Evolutionary conservation across 768 basidiomycete genomes (phyloP).

Genomic region (Lentinula edodes): DNA sequence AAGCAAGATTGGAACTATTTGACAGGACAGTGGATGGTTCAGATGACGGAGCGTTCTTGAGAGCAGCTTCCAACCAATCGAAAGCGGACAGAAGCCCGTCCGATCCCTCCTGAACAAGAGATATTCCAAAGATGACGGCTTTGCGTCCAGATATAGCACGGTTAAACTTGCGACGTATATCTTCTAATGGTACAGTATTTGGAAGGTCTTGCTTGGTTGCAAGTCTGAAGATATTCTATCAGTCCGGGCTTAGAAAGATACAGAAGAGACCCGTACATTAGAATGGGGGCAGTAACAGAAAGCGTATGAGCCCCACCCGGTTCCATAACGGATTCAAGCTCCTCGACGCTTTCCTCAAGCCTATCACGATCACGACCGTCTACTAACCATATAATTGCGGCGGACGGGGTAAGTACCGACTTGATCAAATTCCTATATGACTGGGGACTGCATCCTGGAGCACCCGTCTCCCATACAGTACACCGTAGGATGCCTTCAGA

Average conservation of each 20-base stretch:
- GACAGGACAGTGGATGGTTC: not conserved
- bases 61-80: not conserved
- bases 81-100: not conserved
- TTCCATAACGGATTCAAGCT: conserved; percentile 22
- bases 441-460: conserved; percentile 62
- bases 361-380: conserved; percentile 48
- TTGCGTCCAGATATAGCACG: conserved; percentile 23
- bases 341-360: conserved; percentile 46
- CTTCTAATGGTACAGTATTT: conserved; percentile 40
- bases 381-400: conserved; percentile 63
- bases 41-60: not conserved
- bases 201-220: conserved; percentile 63
- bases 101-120: not conserved
- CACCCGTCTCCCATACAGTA: conserved; percentile 33
- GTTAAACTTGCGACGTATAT: conserved; percentile 33
- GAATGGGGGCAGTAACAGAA: not conserved
- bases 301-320: not conserved
- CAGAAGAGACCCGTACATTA: not conserved
- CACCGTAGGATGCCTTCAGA: conserved; percentile 26
- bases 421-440: conserved; percentile 37
- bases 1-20: conserved; percentile 18
- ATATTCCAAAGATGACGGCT: not conserved
- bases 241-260: not conserved
- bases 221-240: conserved; percentile 25
- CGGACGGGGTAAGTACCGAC: conserved; percentile 27